phyloP scores from a whole-genome alignment of 768 basidiomycete species.

The Kwoniella botswanensis region DNA sequence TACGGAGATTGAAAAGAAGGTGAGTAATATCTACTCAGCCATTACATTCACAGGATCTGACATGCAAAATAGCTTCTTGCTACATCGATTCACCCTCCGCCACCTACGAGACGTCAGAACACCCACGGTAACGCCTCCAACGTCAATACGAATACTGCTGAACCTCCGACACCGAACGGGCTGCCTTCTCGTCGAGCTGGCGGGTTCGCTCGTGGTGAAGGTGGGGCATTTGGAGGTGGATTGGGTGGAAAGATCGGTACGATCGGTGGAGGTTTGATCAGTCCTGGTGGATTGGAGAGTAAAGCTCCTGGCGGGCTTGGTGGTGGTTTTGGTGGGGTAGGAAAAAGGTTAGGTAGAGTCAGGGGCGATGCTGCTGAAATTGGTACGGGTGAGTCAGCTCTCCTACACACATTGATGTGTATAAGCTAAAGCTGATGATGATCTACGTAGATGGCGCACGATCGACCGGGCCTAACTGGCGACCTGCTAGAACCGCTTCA shows the following conservation, averaged over 20 bases:
- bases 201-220: constrained; percentile 56
- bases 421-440: not conserved
- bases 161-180: constrained; percentile 25
- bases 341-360: constrained; percentile 35
- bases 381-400: constrained; percentile 27
- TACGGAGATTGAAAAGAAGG: constrained; percentile 86
- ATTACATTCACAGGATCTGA: not conserved
- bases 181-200: constrained; percentile 38
- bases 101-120: constrained; percentile 72
- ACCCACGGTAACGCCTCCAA: constrained; percentile 19
- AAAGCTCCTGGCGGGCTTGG: constrained; percentile 41
- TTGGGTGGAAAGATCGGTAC: constrained; percentile 34
- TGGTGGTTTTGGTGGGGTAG: constrained; percentile 50
- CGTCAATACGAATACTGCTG: constrained; percentile 8
- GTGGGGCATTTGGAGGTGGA: constrained; percentile 51
- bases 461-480: constrained; percentile 35
- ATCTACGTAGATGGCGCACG: constrained; percentile 6
- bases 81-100: constrained; percentile 81
- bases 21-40: constrained; percentile 57
- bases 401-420: too few relatives aligned
- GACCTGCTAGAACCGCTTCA: constrained; percentile 43
- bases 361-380: constrained; percentile 37
- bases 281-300: constrained; percentile 31
- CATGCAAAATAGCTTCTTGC: constrained; percentile 71
- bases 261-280: constrained; percentile 37